Evolutionary conservation across 129 eudicot genomes (phyloP).

Genomic region (Flaveria sonorensis): DNA sequence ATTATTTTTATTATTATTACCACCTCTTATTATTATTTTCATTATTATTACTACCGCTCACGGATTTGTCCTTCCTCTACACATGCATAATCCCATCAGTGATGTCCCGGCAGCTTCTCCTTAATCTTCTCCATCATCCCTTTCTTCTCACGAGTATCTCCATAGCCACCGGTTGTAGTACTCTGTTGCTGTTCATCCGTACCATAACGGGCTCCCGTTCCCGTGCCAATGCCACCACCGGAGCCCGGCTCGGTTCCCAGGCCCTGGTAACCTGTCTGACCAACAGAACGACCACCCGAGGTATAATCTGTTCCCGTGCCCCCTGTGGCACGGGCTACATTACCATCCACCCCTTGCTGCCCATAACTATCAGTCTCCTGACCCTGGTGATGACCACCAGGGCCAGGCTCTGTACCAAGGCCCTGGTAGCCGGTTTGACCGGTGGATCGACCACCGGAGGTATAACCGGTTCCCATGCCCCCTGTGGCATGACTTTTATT

Average conservation of each 20-base stretch:
- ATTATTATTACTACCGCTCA: no score
- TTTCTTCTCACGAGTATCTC: conserved; percentile 53
- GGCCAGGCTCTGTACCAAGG: background rate
- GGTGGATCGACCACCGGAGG: background rate
- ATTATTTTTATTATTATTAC: no score
- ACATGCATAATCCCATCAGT: background rate
- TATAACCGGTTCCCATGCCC: background rate
- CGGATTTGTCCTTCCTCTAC: background rate
- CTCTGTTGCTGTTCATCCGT: conserved; percentile 15
- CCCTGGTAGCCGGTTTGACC: conserved; percentile 24
- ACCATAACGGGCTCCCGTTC: background rate
- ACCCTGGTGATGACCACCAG: background rate
- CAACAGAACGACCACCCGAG: background rate
- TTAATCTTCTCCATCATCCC: conserved; percentile 76
- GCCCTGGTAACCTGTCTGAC: conserved; percentile 17
- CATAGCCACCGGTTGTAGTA: conserved; percentile 25
- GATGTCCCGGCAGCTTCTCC: conserved; percentile 66
- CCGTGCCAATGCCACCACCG: background rate
- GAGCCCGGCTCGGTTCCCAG: background rate
- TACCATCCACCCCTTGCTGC: conserved; percentile 12
- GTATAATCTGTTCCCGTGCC: background rate
- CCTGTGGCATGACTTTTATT: background rate
- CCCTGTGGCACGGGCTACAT: background rate
- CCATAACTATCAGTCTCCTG: background rate
- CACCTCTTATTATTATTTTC: background rate